Percentiles rank a stretch among this genome's conserved stretches.
Conservation (phyloP, 257 asterid species). For the Solanum ossicruentum region DNA sequence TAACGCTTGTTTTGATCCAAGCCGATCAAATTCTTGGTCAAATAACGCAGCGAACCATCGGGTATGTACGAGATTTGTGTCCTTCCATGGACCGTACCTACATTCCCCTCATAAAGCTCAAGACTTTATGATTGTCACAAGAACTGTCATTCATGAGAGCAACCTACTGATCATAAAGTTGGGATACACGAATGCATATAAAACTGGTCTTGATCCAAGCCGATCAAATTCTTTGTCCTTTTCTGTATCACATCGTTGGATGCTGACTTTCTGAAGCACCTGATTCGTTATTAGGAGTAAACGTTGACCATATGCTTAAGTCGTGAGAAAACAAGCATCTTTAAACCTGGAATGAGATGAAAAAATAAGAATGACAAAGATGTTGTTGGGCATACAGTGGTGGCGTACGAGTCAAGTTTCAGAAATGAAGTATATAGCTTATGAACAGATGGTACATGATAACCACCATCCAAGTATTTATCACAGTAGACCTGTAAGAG, state of each 20-base stretch:
- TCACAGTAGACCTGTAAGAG: constrained; percentile 72
- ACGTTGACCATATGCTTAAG: neutral
- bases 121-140: too few relatives aligned
- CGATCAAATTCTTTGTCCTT: constrained; percentile 6
- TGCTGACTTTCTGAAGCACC: constrained; percentile 63
- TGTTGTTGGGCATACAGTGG: constrained; percentile 19
- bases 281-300: constrained; percentile 1
- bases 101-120: too few relatives aligned
- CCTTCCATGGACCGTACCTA: too few relatives aligned
- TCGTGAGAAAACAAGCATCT: too few relatives aligned
- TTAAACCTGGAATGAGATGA: neutral
- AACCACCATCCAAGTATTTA: constrained; percentile 88
- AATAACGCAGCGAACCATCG: too few relatives aligned
- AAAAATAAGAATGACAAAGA: neutral
- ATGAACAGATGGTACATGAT: constrained; percentile 84
- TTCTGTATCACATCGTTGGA: too few relatives aligned
- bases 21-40: constrained; percentile 20
- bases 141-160: too few relatives aligned
- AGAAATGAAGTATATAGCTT: constrained; percentile 71
- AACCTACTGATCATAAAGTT: too few relatives aligned
- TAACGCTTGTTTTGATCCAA: constrained; percentile 47
- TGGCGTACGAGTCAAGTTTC: constrained; percentile 27
- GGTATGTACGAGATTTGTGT: too few relatives aligned
- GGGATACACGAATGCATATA: too few relatives aligned
- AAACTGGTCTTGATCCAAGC: too few relatives aligned